Conservation (phyloP, 2,329 filamentous ascomycete species). For the Ophiocordyceps camponoti-saundersi region DNA sequence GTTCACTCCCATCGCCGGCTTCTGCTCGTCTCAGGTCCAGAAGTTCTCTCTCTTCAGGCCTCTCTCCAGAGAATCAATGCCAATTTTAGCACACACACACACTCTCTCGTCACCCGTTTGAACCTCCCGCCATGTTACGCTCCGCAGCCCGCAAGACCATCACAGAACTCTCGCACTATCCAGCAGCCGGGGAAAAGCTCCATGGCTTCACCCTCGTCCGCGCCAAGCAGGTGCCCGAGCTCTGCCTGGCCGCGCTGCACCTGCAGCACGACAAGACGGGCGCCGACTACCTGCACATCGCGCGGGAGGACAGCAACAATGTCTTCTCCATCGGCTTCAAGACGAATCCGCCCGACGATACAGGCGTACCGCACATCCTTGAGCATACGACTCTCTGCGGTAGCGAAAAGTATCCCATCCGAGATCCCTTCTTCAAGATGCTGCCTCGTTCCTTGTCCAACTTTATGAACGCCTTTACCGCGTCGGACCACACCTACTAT, state of each 20-base stretch:
- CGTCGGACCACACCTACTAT: constrained; percentile 91
- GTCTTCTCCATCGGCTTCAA: constrained; percentile 99
- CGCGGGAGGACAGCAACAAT: constrained; percentile 93
- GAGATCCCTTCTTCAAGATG: constrained; percentile 99
- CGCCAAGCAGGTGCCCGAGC: constrained; percentile 81
- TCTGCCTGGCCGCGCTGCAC: constrained; percentile 80
- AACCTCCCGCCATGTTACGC: constrained; percentile 26
- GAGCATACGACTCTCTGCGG: constrained; percentile 96
- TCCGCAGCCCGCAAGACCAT: constrained; percentile 45
- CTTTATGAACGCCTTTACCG: constrained; percentile 99
- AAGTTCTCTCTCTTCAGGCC: no score
- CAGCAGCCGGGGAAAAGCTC: constrained; percentile 66
- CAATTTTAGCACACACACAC: neutral
- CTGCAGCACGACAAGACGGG: constrained; percentile 90
- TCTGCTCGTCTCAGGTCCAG: no score
- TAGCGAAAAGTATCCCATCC: constrained; percentile 89
- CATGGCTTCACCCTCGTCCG: constrained; percentile 87
- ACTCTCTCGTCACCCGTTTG: constrained; percentile 1
- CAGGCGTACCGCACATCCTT: constrained; percentile 88
- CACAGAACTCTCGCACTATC: constrained; percentile 59
- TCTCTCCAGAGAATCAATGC: no score
- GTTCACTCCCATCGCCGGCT: no score
- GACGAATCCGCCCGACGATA: constrained; percentile 93
- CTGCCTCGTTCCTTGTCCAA: constrained; percentile 93
- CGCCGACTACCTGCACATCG: constrained; percentile 90